Evolutionary conservation across 192 early-diverging fungal species (phyloP).

Genomic region (Podila epigama): DNA sequence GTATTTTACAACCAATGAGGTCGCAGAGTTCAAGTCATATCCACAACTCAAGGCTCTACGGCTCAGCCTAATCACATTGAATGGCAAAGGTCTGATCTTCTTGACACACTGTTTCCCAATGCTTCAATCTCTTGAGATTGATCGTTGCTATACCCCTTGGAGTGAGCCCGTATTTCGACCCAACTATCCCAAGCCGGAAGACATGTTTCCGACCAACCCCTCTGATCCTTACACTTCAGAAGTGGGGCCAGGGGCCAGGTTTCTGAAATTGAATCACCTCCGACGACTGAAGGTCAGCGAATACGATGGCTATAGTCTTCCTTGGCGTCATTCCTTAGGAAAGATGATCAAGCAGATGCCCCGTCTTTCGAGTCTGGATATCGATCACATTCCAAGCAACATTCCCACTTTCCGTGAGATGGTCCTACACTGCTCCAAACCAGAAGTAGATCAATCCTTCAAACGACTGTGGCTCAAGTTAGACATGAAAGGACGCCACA

Average conservation of each 20-base stretch:
- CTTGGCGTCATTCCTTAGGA: background rate
- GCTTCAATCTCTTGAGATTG: background rate
- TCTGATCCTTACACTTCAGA: background rate
- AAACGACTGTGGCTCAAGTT: background rate
- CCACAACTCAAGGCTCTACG: background rate
- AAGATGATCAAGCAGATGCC: background rate
- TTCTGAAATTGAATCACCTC: background rate
- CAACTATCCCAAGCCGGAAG: background rate
- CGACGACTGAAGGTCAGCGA: background rate
- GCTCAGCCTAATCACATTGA: background rate
- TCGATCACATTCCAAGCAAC: background rate
- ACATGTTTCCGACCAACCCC: too few species aligned
- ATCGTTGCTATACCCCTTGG: background rate
- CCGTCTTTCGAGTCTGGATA: background rate
- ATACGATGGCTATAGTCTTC: too few species aligned
- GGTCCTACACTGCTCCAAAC: background rate
- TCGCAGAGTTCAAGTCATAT: background rate
- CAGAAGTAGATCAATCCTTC: background rate
- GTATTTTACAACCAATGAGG: background rate
- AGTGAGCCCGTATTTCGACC: background rate
- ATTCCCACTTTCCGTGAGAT: background rate
- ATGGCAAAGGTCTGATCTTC: background rate
- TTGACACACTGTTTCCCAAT: background rate
- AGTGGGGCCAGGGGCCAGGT: background rate
- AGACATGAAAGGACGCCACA: background rate